Percentiles rank a stretch among this genome's conserved stretches.
phyloP scores from a whole-genome alignment of 257 asterid genomes.

The Nicotiana tabacum region DNA sequence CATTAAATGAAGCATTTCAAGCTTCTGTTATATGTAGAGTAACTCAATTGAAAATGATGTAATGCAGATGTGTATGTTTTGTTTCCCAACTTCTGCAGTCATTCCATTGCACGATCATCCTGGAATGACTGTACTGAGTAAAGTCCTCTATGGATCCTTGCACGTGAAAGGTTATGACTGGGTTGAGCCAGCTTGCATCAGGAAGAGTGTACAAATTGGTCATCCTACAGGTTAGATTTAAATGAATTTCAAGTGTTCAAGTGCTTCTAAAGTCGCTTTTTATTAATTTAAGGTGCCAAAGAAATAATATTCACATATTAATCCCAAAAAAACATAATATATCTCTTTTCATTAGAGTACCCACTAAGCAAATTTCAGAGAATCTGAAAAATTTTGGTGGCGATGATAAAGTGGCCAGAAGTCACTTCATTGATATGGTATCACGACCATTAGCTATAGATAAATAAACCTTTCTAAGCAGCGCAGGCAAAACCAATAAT shows the following conservation, averaged over 20 bases:
- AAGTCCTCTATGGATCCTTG: conserved; percentile 90
- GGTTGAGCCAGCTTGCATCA: conserved; percentile 77
- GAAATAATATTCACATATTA: background rate
- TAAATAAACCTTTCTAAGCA: background rate
- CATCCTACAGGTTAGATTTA: conserved; percentile 56
- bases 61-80: conserved; percentile 92
- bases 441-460: background rate
- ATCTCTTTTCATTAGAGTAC: background rate
- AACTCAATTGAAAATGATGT: conserved; percentile 17
- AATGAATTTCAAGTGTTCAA: background rate
- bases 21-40: conserved; percentile 13
- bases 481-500: background rate
- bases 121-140: conserved; percentile 93
- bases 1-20: conserved; percentile 2
- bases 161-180: conserved; percentile 92
- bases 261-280: background rate
- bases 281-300: background rate
- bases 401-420: background rate
- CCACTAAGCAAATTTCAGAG: background rate
- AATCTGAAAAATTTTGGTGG: background rate
- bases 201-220: conserved; percentile 41
- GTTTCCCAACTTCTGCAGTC: conserved; percentile 89
- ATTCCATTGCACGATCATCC: conserved; percentile 98
- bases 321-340: background rate
- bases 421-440: background rate